Evolutionary conservation across 495 filamentous ascomycete species (phyloP), one percentile per base, ranked within the genome.

Genomic region (Xylaria nigripes): DNA sequence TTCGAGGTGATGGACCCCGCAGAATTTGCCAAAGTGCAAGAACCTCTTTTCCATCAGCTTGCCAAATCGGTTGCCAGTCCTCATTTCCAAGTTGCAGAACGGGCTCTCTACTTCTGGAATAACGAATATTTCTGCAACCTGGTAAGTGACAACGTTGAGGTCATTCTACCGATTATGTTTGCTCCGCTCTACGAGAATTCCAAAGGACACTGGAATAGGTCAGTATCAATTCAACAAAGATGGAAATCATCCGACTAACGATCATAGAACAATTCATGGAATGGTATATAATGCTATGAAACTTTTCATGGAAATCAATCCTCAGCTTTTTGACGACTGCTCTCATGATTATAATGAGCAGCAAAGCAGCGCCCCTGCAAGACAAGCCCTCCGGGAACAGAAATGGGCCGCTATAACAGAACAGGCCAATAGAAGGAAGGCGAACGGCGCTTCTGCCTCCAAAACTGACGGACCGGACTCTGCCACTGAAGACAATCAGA

Each of bases 281-380:
- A 97, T 99, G 94, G 93, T 99, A 16, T 99, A 97, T 67, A 99
- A 97, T 65, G 93, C 93, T 45, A 99, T 99, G 93, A 99, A 99
- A 67, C 84, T 99, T 42, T 99, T 99, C 71, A 99, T 99, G 93
- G 93, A 99, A 70, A 96, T 99, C 62, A 97, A 99, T 62, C 93
- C 93, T 15, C 89, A 95, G 63, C 84, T 99, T 22, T 99, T 99
- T 65, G 93, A 99, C 59, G 93, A 97, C 63, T 99, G 93, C 72
- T 95, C 92, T 6, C 90, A 95, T 62, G 90, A 96, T 55, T 99
- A 97, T 67, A 92, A 90, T n/a, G 93, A 97, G 66, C 84, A 90
- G 57, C 92, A 97, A 70, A 93, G 90, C 68, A 89, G 80, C 57
- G 88, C 89, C 13, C 83, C 89, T 1, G 77, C 91, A 36, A 79